Conservation (phyloP, 805 yeast genomes). For the Torulaspora quercuum region DNA sequence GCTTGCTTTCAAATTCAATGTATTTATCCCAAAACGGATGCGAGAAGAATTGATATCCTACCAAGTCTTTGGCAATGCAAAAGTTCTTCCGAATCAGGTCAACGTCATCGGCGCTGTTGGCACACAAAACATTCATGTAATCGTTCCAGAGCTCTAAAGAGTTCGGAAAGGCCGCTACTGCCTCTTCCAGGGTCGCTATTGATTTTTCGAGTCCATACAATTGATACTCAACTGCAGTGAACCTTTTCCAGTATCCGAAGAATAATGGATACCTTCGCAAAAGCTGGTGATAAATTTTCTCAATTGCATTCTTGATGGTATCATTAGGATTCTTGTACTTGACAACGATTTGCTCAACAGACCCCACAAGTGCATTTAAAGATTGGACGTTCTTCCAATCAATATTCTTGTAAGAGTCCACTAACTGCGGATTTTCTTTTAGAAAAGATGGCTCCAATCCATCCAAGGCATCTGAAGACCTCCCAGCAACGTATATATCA, state of each 20-base stretch:
- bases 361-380: constrained; percentile 41
- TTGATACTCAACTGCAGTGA: constrained; percentile 52
- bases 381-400: constrained; percentile 37
- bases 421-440: constrained; percentile 29
- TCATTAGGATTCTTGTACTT: constrained; percentile 38
- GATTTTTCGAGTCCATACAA: constrained; percentile 53
- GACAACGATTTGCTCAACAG: constrained; percentile 34
- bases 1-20: constrained; percentile 54
- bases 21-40: constrained; percentile 82
- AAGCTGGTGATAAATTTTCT: constrained; percentile 41
- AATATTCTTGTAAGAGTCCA: constrained; percentile 21
- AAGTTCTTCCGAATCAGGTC: constrained; percentile 43
- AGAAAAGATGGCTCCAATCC: constrained; percentile 29
- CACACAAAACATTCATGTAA: constrained; percentile 51
- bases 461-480: constrained; percentile 7
- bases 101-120: constrained; percentile 39
- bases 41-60: constrained; percentile 72
- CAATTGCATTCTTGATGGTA: constrained; percentile 30
- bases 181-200: constrained; percentile 41
- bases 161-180: constrained; percentile 50
- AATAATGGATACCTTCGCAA: constrained; percentile 56
- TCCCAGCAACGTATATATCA: neutral
- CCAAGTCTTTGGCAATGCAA: constrained; percentile 43
- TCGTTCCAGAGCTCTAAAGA: constrained; percentile 70
- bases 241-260: constrained; percentile 62